Percentiles rank a stretch among this genome's conserved stretches.
Conservation (phyloP, 495 filamentous ascomycete species). For the Penicillium waksmanii region DNA sequence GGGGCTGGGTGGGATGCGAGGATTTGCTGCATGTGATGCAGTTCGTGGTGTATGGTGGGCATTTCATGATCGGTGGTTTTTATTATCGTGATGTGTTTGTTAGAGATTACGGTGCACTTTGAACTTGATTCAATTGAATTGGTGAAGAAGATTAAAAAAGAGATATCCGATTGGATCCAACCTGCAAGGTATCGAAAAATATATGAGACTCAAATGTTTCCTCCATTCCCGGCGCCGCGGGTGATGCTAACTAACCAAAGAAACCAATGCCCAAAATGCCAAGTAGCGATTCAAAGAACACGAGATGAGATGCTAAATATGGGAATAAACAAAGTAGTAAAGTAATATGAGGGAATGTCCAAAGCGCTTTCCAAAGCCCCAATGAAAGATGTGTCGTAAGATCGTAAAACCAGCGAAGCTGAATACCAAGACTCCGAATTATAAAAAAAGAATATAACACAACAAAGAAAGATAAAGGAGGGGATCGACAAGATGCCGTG, state of each 20-base stretch:
- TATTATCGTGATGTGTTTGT: neutral
- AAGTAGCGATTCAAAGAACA: neutral
- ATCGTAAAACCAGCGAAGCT: neutral
- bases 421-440: neutral
- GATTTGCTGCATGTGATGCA: neutral
- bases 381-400: conserved; percentile 5
- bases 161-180: neutral
- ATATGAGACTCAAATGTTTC: neutral
- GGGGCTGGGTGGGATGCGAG: neutral
- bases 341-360: neutral
- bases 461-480: conserved; percentile 7
- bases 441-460: conserved; percentile 6
- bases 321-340: neutral
- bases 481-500: neutral
- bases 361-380: neutral
- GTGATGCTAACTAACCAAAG: neutral
- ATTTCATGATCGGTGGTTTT: neutral
- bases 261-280: neutral
- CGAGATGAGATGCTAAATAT: neutral
- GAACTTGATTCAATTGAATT: neutral
- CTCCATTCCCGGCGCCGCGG: neutral
- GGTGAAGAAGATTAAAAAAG: neutral
- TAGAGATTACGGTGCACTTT: neutral
- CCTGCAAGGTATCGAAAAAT: neutral
- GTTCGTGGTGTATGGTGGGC: neutral